Evolutionary conservation across 176 grass and related monocot species (phyloP), one percentile per base, ranked within the genome.

Genomic region (Thinopyrum elongatum): DNA sequence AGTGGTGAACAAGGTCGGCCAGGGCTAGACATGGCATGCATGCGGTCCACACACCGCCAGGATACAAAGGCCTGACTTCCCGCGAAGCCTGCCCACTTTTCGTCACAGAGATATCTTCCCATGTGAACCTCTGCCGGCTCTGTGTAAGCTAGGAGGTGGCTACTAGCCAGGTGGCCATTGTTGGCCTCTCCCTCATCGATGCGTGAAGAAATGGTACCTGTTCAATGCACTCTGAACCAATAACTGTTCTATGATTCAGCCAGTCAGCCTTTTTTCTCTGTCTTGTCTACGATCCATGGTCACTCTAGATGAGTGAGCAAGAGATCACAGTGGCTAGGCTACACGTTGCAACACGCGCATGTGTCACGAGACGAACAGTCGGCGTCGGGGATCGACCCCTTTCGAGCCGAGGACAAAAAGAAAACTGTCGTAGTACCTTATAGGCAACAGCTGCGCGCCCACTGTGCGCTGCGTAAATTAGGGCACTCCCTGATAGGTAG

Each of bases 11-110:
- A 62, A 62, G 38, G 12, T 80, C 57, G 38, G 22, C n/a, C 82
- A 42, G 30, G 30, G 46, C 66, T 39, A 49, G 28, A 38, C 53
- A 58, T 58, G 53, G 49, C 85, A 36, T 72, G 77, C 77, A 36
- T 63, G 85, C 77, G 34, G 78, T 17, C 3, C 6, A 53, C 85
- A 74, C 58, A 10, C 16, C 3, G 53, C 53, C 53, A 81, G 85
- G 58, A 57, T 55, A 4, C 4, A 2, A 3, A 4, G 36, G 34
- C 19, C 77, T 63, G 66, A 34, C 49, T 70, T 35, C 1, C 76
- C 35, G 77, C 28, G 68, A 57, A 16, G 21, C 12, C 22, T 51
- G 65, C 44, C 13, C 7, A 16, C 72, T 47, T 41, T 9, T 15
- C 6, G 53, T 1, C 34, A 21, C 12, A 51, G 30, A 25, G 53